phyloP scores from a whole-genome alignment of 2,329 filamentous ascomycete species.

The Clarireedia hainanense region DNA sequence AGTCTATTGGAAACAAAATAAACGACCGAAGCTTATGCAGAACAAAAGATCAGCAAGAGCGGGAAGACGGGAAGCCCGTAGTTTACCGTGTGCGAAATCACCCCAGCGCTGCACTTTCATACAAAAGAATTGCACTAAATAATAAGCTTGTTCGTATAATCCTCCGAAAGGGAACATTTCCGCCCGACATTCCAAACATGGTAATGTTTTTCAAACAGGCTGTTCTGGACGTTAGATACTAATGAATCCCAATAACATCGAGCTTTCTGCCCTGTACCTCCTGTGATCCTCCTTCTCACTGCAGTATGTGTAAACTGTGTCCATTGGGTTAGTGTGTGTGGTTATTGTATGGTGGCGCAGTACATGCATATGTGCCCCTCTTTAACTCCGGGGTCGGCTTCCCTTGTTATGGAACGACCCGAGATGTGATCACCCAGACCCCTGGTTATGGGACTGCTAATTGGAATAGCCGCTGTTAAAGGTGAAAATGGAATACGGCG shows the following conservation, averaged over 20 bases:
- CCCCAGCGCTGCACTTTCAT: constrained; percentile 9
- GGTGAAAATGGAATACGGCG: constrained; percentile 10
- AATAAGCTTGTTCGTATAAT: constrained; percentile 4
- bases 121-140: neutral
- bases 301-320: too few species aligned
- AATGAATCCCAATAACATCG: too few species aligned
- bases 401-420: constrained; percentile 18
- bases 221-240: neutral
- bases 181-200: neutral
- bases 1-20: neutral
- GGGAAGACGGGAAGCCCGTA: constrained; percentile 17
- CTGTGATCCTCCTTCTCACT: too few species aligned
- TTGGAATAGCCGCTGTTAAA: constrained; percentile 7
- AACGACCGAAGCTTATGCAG: constrained; percentile 5
- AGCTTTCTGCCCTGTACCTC: too few species aligned
- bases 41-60: neutral
- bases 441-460: constrained; percentile 17
- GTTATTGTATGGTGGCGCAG: neutral
- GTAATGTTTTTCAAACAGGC: neutral
- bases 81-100: constrained; percentile 9
- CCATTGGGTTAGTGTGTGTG: too few species aligned
- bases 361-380: neutral
- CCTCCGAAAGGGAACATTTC: neutral
- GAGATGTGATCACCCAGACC: constrained; percentile 20
- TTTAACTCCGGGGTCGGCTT: constrained; percentile 4